Evolutionary conservation across 2,329 filamentous ascomycete species (phyloP), one percentile per base, ranked within the genome.

Genomic region (Monosporascus sp.): DNA sequence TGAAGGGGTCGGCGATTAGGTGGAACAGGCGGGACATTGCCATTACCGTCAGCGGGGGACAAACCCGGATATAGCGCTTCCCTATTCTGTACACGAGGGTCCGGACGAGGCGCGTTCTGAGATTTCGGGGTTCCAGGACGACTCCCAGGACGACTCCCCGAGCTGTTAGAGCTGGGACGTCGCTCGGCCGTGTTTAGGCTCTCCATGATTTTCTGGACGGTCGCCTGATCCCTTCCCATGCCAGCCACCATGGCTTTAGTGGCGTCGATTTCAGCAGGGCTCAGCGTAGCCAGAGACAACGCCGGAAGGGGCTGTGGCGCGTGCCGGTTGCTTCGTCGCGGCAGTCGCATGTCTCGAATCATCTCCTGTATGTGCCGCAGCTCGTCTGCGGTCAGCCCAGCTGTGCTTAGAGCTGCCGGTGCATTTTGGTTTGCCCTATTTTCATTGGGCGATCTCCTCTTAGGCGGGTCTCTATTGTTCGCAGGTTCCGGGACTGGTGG

Each of bases 341-440:
- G 25, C 20, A 8, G 18, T 39, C 38, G 45, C 53, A 59, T 53
- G 27, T 50, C 51, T 8, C 37, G 20, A 18, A 56, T 39, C n/a
- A 56, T 14, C 3, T 25, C 31, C 3, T 42, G 14, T 18, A 57
- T 25, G 27, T 11, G 47, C 17, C 11, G 25, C 52, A 38, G 36
- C 20, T 54, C 38, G 27, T 47, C 22, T 36, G 46, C 31, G 5
- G 50, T 51, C 9, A 51, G 18, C 20, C 24, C 49, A 11, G 14
- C 5, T 4, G 49, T 25, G 25, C 17, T 45, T 9, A 11, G 6
- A 18, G 18, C 8, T 14, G 18, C 6, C 11, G 39, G 5, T 41
- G 5, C 25, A n/a, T 18, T 39, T n/a, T 18, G 17, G 18, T 18
- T 3, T 7, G 17, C 17, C 17, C 37, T 39, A 18, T 39, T 39